These are phyloP conservation scores for Podospora didyma DNA, from an alignment of 495 filamentous ascomycete genomes.

Conservation along the genomic window DNA sequence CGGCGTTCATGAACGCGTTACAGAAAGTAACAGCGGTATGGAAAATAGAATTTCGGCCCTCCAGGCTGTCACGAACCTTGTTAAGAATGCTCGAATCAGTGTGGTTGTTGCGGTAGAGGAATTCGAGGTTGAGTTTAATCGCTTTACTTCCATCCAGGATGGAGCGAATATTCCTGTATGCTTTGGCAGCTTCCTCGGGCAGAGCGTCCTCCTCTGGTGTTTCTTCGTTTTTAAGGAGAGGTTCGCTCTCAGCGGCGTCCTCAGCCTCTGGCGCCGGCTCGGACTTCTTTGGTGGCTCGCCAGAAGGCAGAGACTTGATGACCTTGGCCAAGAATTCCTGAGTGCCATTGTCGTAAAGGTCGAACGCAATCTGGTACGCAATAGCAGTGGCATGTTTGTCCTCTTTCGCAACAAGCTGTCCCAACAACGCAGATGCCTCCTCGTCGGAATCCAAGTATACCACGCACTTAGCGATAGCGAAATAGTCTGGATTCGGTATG, in stretches of 20 bases:
- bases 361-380: slow-evolving; percentile 97
- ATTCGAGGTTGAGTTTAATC: slow-evolving; percentile 91
- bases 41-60: slow-evolving; percentile 96
- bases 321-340: slow-evolving; percentile 95
- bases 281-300: slow-evolving; percentile 51
- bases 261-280: slow-evolving; percentile 47
- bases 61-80: slow-evolving; percentile 91
- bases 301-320: slow-evolving; percentile 67
- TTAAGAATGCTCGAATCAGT: slow-evolving; percentile 81
- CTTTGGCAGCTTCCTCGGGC: slow-evolving; percentile 48
- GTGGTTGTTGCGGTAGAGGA: slow-evolving; percentile 91
- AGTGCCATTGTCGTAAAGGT: slow-evolving; percentile 95
- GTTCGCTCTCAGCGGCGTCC: slow-evolving; percentile 43
- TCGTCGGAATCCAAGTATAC: slow-evolving; percentile 92
- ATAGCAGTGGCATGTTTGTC: slow-evolving; percentile 73
- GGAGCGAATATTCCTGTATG: slow-evolving; percentile 73
- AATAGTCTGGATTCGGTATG: slow-evolving; percentile 88
- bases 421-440: slow-evolving; percentile 84
- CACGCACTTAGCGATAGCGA: slow-evolving; percentile 96
- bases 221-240: slow-evolving; percentile 36
- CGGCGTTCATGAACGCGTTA: slow-evolving; percentile 99
- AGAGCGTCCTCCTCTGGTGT: slow-evolving; percentile 37
- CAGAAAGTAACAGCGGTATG: slow-evolving; percentile 95
- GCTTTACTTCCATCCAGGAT: slow-evolving; percentile 89
- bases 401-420: slow-evolving; percentile 73